A percentile compares a stretch with the other conserved stretches of the same genome.
Evolutionary conservation across 805 yeast genomes (phyloP).

Genomic region (Ogataea degrootiae): DNA sequence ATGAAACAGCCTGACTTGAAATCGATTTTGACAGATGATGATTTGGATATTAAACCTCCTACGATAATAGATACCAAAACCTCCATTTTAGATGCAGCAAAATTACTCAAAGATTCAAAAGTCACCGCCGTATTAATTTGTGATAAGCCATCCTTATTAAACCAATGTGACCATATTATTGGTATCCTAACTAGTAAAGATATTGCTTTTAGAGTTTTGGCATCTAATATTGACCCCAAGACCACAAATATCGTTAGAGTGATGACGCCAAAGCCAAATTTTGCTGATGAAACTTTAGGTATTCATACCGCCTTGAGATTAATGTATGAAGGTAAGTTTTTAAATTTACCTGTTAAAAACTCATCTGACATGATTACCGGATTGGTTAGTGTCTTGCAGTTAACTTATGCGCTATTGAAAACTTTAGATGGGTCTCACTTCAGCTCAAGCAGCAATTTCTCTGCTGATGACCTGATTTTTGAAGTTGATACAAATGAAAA

Average conservation of each 20-base stretch:
- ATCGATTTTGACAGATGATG: slow-evolving; percentile 23
- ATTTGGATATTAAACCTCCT: slow-evolving; percentile 26
- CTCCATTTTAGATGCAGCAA: slow-evolving; percentile 35
- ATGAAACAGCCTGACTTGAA: slow-evolving; percentile 39
- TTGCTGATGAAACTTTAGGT: slow-evolving; percentile 35
- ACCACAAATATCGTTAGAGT: slow-evolving; percentile 37
- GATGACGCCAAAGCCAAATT: slow-evolving; percentile 43
- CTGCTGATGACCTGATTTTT: slow-evolving; percentile 31
- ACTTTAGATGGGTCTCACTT: slow-evolving; percentile 29
- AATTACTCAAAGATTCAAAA: slow-evolving; percentile 33
- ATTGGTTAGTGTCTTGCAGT: slow-evolving; percentile 38
- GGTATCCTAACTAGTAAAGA: slow-evolving; percentile 46
- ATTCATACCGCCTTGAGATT: slow-evolving; percentile 40
- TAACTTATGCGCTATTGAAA: slow-evolving; percentile 37
- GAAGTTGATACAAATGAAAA: slow-evolving; percentile 17
- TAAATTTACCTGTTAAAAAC: slow-evolving; percentile 39
- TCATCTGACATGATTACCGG: slow-evolving; percentile 31
- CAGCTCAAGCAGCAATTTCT: slow-evolving; percentile 17
- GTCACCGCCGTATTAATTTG: slow-evolving; percentile 39
- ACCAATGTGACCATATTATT: slow-evolving; percentile 31
- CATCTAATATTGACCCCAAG: slow-evolving; percentile 32
- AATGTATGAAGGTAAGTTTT: slow-evolving; percentile 43
- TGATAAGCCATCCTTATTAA: slow-evolving; percentile 19
- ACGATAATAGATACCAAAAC: slow-evolving; percentile 33
- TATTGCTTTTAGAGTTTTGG: slow-evolving; percentile 37